phyloP scores from a whole-genome alignment of 257 asterid species.

The Eustoma russellianum region DNA sequence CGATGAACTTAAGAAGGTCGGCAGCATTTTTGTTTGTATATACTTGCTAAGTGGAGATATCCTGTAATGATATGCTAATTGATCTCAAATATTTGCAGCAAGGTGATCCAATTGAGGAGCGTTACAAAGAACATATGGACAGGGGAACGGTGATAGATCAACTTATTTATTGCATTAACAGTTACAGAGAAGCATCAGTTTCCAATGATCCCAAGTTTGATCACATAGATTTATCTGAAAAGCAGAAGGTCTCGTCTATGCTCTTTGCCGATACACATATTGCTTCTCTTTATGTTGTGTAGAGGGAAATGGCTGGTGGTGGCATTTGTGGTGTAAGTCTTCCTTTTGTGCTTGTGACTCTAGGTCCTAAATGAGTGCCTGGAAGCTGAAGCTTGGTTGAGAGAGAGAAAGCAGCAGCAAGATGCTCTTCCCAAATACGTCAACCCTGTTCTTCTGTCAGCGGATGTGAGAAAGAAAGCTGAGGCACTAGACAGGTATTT shows the following conservation, averaged over 20 bases:
- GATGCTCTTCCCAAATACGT: slow-evolving; percentile 71
- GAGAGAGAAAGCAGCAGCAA: slow-evolving; percentile 74
- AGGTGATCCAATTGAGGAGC: slow-evolving; percentile 87
- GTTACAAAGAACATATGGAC: slow-evolving; percentile 66
- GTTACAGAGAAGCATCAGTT: slow-evolving; percentile 81
- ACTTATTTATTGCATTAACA: slow-evolving; percentile 47
- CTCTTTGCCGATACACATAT: background rate
- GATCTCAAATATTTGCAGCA: slow-evolving; percentile 38
- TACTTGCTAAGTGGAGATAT: too few species aligned
- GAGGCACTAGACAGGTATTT: slow-evolving; percentile 77
- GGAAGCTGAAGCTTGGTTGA: slow-evolving; percentile 85
- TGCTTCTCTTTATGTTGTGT: too few species aligned
- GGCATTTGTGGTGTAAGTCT: background rate
- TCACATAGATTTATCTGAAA: slow-evolving; percentile 69
- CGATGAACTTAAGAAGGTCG: slow-evolving; percentile 68
- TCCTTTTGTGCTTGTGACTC: background rate
- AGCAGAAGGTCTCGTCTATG: slow-evolving; percentile 47
- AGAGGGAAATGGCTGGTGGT: background rate
- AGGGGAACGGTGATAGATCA: slow-evolving; percentile 72
- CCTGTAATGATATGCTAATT: background rate
- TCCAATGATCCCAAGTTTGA: slow-evolving; percentile 70
- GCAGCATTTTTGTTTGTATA: background rate
- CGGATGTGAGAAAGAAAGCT: slow-evolving; percentile 65
- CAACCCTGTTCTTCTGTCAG: slow-evolving; percentile 57
- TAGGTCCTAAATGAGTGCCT: slow-evolving; percentile 83